Evolutionary conservation across 805 yeast species (phyloP), one percentile per base, ranked within the genome.

Genomic region (Candida ovalis): DNA sequence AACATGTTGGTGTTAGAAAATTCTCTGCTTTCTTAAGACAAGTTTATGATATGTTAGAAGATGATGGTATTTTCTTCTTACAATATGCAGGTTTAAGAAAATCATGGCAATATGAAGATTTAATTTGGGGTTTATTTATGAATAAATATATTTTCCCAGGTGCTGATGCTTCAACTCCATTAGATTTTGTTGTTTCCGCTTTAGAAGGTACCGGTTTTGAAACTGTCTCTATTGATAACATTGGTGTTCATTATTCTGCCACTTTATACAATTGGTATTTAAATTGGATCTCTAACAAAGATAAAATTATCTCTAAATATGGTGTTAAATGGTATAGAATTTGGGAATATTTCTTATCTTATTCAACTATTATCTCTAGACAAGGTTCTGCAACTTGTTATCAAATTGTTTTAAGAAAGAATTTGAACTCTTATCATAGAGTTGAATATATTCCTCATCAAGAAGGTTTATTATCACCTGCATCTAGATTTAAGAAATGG

Each of bases 71-170:
- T 47, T 88, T 89, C 76, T 85, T 77, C 67, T 75, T 89, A 66
- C 97, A 89, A 73, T 86, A 85, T 63, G 91, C 96, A 44, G 97
- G 97, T 46, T 72, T 89, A 61, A 82, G 96, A 74, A 90, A 89
- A 73, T 75, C 78, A 50, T 89, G 96, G 97, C 96, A 89, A 73
- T 89, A 88, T 70, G 96, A 89, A 73, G 97, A 89, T 69, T 77
- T 89, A 62, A 76, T 82, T 69, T 89, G 96, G 97, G 97, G 97
- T 60, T 75, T 90, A 66, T 89, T 89, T 71, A 90, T 89, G 96
- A 89, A 90, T 81, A 89, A 88, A 76, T 89, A 88, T 71, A 85
- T 89, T 66, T 89, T 89, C 88, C 96, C 97, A 40, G 97, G 97
- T 71, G 96, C 96, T 45, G 97, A 89, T 72, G 96, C 96, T 42